These are phyloP conservation scores for Candida nemodendra DNA, from an alignment of 805 yeast genomes.

Conservation along the genomic window DNA sequence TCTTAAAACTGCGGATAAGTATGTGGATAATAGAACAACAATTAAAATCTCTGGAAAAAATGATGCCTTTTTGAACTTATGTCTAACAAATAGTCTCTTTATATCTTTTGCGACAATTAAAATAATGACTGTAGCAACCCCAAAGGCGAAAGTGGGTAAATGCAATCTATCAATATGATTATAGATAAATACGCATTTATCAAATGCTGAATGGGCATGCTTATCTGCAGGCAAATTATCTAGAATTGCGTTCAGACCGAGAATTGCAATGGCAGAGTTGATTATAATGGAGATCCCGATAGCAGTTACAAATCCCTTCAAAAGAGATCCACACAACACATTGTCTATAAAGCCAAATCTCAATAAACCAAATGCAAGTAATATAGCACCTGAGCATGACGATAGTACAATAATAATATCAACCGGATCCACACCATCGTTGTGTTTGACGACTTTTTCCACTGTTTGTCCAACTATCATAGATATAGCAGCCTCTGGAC, in stretches of 20 bases:
- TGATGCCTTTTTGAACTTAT: conserved; percentile 42
- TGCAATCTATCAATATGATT: conserved; percentile 50
- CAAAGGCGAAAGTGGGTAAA: conserved; percentile 58
- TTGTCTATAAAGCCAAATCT: conserved; percentile 84
- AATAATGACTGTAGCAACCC: conserved; percentile 48
- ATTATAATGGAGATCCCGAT: conserved; percentile 82
- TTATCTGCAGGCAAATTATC: conserved; percentile 41
- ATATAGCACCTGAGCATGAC: conserved; percentile 69
- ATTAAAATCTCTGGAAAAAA: conserved; percentile 84
- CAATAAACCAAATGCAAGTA: conserved; percentile 73
- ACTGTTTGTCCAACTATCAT: conserved; percentile 79
- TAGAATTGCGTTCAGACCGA: conserved; percentile 59
- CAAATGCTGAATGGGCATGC: conserved; percentile 69
- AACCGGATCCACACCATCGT: conserved; percentile 41
- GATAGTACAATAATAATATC: conserved; percentile 68
- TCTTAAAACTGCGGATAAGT: conserved; percentile 45
- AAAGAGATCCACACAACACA: conserved; percentile 69
- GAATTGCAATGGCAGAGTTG: conserved; percentile 68
- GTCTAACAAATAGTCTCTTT: conserved; percentile 36
- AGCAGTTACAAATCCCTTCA: conserved; percentile 82
- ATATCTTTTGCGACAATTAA: conserved; percentile 43
- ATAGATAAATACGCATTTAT: conserved; percentile 59
- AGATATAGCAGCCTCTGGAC: conserved; percentile 89
- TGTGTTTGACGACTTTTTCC: conserved; percentile 49
- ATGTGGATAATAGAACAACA: conserved; percentile 63